Evolutionary conservation across 257 asterid species (phyloP).

Genomic region (Nicotiana attenuata): DNA sequence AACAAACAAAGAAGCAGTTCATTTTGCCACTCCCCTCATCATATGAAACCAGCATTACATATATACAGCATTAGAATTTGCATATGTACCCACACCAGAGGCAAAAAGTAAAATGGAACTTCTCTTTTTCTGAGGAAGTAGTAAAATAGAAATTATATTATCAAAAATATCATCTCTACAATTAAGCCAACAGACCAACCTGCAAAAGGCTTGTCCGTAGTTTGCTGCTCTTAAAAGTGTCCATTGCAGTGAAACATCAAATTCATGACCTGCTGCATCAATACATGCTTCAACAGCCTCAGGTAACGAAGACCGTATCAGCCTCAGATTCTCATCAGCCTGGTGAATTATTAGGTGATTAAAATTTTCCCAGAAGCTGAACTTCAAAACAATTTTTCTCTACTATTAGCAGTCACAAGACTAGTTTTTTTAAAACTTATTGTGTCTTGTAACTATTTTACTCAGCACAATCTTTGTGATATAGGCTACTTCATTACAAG

Average conservation of each 20-base stretch:
- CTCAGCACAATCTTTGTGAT: too few relatives aligned
- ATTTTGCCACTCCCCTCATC: neutral
- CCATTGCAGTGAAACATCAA: conserved; percentile 72
- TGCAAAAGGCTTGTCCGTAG: conserved; percentile 97
- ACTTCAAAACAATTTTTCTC: conserved; percentile 4
- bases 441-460: too few relatives aligned
- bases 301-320: conserved; percentile 74
- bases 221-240: conserved; percentile 88
- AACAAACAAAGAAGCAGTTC: neutral
- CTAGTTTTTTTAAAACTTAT: too few relatives aligned
- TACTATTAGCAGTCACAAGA: neutral
- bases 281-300: conserved; percentile 96
- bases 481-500: too few relatives aligned
- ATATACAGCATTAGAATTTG: neutral
- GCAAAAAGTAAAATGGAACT: conserved; percentile 2
- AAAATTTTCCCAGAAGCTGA: conserved; percentile 8
- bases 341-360: conserved; percentile 27
- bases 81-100: neutral
- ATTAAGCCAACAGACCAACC: conserved; percentile 42
- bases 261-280: conserved; percentile 95
- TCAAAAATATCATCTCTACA: neutral
- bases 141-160: neutral
- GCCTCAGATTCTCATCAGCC: conserved; percentile 98
- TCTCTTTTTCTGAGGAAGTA: neutral
- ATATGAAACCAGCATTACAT: neutral